Evolutionary conservation across 148 eudicot species (phyloP), one percentile per base, ranked within the genome.

Genomic region (Cornus controversa): DNA sequence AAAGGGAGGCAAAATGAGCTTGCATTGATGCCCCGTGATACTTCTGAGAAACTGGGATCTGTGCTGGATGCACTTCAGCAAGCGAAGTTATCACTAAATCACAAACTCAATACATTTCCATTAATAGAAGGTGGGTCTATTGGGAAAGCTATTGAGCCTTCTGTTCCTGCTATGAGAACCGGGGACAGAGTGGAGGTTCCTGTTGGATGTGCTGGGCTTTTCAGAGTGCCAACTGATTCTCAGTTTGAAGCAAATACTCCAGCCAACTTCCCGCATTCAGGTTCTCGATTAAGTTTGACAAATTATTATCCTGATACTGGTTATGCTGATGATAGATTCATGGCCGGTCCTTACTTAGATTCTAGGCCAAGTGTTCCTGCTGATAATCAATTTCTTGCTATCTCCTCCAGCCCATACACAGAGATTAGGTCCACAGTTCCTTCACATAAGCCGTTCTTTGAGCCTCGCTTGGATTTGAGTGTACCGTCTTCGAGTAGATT

Each of bases 221-320:
- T 91, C 84, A 81, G 94, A 77, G 87, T 93, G 72, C 98, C 96
- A 40, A 85, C 86, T 26, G 89, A 88, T 86, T 76, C 76, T 77
- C 81, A 83, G 37, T 71, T 27, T 72, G 88, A 83, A 82, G 78
- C 75, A 77, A 82, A 86, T 70, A 47, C 53, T 57, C 88, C 37
- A 70, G 67, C 73, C 73, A 84, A 75, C 70, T 73, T 54, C n/a
- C 63, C 23, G 22, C 42, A 60, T 65, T 79, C 80, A 24, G 77
- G 68, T 62, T 58, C 78, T 53, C 75, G 45, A 65, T 77, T 81
- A 36, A 81, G 76, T 75, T 72, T 75, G 37, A 54, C 80, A 24
- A 80, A 75, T 82, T 54, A 70, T 54, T 63, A 36, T 80, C 76
- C 77, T 36, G 74, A 80, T 65, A 16, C 74, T 63, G 74, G 79